These are phyloP conservation scores for Suhomyces tanzawaensis DNA, from an alignment of 805 yeast species.

Conservation along the genomic window DNA sequence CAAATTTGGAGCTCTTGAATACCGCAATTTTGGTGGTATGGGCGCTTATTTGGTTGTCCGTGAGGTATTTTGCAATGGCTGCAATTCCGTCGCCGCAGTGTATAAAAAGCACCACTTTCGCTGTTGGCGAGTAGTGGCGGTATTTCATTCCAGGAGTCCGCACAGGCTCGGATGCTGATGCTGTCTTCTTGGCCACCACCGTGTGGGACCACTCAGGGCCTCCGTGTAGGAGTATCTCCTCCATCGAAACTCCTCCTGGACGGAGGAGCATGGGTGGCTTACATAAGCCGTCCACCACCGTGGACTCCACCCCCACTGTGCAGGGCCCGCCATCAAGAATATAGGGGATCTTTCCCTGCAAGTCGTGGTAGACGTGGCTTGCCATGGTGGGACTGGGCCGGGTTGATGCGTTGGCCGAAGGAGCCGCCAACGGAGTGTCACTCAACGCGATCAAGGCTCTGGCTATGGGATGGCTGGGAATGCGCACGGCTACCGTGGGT, in stretches of 20 bases:
- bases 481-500: slow-evolving; percentile 85
- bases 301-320: slow-evolving; percentile 86
- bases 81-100: slow-evolving; percentile 45
- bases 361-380: slow-evolving; percentile 76
- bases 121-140: slow-evolving; percentile 89
- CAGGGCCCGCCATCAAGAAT: slow-evolving; percentile 91
- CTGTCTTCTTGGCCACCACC: slow-evolving; percentile 61
- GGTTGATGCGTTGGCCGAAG: slow-evolving; percentile 96
- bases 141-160: slow-evolving; percentile 98
- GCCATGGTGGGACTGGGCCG: slow-evolving; percentile 93
- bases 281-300: slow-evolving; percentile 88
- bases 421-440: slow-evolving; percentile 93
- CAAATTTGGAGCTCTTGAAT: slow-evolving; percentile 42
- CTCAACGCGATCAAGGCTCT: slow-evolving; percentile 82
- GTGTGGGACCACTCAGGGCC: slow-evolving; percentile 68
- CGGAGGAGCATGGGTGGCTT: slow-evolving; percentile 83
- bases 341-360: slow-evolving; percentile 74
- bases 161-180: slow-evolving; percentile 64
- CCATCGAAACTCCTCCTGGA: slow-evolving; percentile 91
- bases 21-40: slow-evolving; percentile 47
- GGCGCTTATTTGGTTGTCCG: slow-evolving; percentile 10
- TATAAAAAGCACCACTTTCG: slow-evolving; percentile 68
- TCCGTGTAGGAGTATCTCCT: slow-evolving; percentile 63
- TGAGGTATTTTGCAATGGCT: slow-evolving; percentile 29
- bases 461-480: slow-evolving; percentile 86